These are phyloP conservation scores for Amoeboradix gromovi DNA, from an alignment of 371 early-diverging fungal genomes.

Conservation along the genomic window DNA sequence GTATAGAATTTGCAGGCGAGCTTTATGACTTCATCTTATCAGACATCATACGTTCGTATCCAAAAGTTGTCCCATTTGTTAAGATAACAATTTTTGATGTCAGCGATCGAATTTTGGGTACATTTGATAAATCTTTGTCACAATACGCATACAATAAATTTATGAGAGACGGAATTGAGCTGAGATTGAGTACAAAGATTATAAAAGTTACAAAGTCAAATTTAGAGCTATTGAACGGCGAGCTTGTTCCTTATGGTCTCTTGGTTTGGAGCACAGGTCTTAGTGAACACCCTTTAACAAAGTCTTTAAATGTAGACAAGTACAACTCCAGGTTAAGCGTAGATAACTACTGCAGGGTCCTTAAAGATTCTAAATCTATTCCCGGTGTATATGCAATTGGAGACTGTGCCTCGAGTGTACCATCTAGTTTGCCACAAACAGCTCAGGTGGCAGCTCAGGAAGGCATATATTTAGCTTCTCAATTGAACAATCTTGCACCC, in stretches of 20 bases:
- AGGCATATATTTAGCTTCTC: conserved; percentile 24
- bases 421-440: conserved; percentile 32
- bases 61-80: conserved; percentile 6
- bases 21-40: conserved; percentile 51
- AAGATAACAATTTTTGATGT: conserved; percentile 38
- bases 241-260: conserved; percentile 28
- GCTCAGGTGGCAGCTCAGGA: conserved; percentile 71
- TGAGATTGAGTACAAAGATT: conserved; percentile 40
- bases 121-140: conserved; percentile 36
- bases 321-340: conserved; percentile 12
- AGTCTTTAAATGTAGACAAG: conserved; percentile 16
- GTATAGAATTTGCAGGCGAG: conserved; percentile 74
- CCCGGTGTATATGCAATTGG: conserved; percentile 34
- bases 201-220: conserved; percentile 17
- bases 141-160: conserved; percentile 39
- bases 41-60: conserved; percentile 18
- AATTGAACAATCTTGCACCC: neutral
- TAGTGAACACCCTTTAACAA: conserved; percentile 30
- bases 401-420: conserved; percentile 37
- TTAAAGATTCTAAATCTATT: conserved; percentile 18
- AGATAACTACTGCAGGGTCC: conserved; percentile 33
- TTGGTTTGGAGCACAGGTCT: conserved; percentile 64
- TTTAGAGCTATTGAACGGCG: conserved; percentile 16
- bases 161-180: conserved; percentile 31
- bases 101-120: conserved; percentile 40